phyloP scores from a whole-genome alignment of 129 eudicot species.

The Silybum marianum region DNA sequence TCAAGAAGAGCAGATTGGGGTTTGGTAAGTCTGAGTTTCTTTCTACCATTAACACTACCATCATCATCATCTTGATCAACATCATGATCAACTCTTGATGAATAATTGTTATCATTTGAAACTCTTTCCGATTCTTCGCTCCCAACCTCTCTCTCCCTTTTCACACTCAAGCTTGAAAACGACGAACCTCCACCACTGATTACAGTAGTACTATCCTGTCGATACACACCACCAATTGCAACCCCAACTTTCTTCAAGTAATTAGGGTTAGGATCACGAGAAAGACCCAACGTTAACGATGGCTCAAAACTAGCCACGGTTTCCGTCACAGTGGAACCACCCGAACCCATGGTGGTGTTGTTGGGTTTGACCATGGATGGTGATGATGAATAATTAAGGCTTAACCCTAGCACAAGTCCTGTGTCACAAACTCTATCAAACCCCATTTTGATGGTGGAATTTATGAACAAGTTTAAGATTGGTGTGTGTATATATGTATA shows the following conservation, averaged over 20 bases:
- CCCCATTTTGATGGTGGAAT: conserved; percentile 48
- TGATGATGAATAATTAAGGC: conserved; percentile 40
- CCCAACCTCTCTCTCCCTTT: conserved; percentile 65
- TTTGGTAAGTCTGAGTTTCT: conserved; percentile 92
- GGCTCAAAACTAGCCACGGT: conserved; percentile 51
- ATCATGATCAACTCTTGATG: conserved; percentile 37
- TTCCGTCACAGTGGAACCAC: conserved; percentile 9
- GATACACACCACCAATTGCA: conserved; percentile 29
- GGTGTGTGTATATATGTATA: background rate
- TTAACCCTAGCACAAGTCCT: conserved; percentile 63
- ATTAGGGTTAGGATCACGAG: conserved; percentile 9
- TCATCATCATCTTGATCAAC: conserved; percentile 82
- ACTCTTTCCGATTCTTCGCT: conserved; percentile 58
- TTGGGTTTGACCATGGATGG: conserved; percentile 27
- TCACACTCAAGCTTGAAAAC: conserved; percentile 62
- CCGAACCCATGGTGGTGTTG: conserved; percentile 3
- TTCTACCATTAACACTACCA: conserved; percentile 62
- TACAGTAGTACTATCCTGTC: conserved; percentile 46
- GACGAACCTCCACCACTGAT: conserved; percentile 70
- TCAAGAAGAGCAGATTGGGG: conserved; percentile 90
- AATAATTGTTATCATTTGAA: conserved; percentile 35
- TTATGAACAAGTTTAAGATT: conserved; percentile 6
- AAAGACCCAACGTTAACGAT: conserved; percentile 66
- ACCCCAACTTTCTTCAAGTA: conserved; percentile 22
- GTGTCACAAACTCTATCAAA: conserved; percentile 52